Evolutionary conservation across 306 rosid genomes (phyloP), one percentile per base, ranked within the genome.

Genomic region (Hippophae rhamnoides): DNA sequence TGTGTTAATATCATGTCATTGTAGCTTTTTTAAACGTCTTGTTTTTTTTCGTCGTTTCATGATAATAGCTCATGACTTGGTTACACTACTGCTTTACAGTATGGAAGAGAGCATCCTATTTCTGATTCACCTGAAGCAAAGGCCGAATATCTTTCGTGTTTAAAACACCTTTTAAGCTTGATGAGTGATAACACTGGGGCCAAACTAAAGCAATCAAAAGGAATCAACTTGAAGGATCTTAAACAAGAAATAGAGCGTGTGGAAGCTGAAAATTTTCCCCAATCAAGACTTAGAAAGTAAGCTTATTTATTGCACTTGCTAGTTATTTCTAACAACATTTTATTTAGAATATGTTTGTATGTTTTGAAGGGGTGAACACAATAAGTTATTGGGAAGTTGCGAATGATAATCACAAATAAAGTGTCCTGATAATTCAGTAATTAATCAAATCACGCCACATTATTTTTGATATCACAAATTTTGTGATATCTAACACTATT

Each of bases 141-240:
- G 80, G 83, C 69, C 0, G 90, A 81, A 62, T 81, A 84, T 64
- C 79, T 72, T 50, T 72, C 89, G 58, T 90, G 97, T 81, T 62
- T 84, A 66, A 82, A 81, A 82, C 82, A 62, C 54, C 81, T 84
- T 52, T 65, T 72, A 62, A 77, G 69, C 73, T 75, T 90, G 69
- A 57, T 77, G 26, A 65, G 73, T 6, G 57, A 54, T 57, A 52
- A 43, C 51, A 58, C 70, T 31, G 68, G 55, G 48, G 60, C 48
- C 51, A 61, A 54, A 62, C 56, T 31, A 4, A 2, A 61, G 63
- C 76, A 55, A 55, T 41, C 13, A 8, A 14, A 52, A 50, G 52
- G 76, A 54, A 50, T 60, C 64, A 58, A 52, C 66, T 54, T 59
- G 62, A 56, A 67, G 47, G 75, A 76, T 69, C 46, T 76, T 53